Conservation (phyloP, 306 rosid species). For the Prunus dulcis region DNA sequence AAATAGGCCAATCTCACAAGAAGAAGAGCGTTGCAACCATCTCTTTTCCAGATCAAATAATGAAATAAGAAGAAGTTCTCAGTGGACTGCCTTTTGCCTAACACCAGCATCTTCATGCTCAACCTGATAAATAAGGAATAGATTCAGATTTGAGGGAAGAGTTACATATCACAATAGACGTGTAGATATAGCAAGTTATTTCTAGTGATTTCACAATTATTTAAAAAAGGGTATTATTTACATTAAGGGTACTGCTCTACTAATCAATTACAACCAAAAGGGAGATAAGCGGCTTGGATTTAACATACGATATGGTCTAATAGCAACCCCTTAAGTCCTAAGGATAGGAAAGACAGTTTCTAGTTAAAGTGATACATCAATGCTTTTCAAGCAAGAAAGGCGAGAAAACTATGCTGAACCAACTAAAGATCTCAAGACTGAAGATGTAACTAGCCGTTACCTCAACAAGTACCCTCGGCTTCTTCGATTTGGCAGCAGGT, state of each 20-base stretch:
- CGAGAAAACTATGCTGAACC: too few species aligned
- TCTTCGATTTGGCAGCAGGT: conserved; percentile 51
- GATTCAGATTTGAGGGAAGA: background rate
- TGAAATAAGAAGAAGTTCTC: conserved; percentile 15
- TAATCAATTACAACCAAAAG: too few species aligned
- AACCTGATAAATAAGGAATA: conserved; percentile 24
- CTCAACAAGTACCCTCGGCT: conserved; percentile 71
- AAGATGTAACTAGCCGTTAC: conserved; percentile 38
- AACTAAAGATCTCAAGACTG: too few species aligned
- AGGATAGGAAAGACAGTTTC: too few species aligned
- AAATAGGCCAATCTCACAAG: background rate
- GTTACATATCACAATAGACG: background rate
- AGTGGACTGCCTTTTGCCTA: conserved; percentile 52
- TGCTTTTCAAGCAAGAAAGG: too few species aligned
- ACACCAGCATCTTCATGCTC: conserved; percentile 50
- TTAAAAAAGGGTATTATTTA: too few species aligned
- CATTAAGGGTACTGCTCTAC: too few species aligned
- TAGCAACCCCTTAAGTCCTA: too few species aligned
- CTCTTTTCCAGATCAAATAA: background rate
- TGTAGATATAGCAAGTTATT: background rate
- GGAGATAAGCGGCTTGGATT: too few species aligned
- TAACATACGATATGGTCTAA: too few species aligned
- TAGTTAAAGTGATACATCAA: too few species aligned
- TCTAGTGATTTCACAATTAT: background rate
- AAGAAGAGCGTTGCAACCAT: background rate